These are phyloP conservation scores for Botrytis medusae DNA, from an alignment of 2,329 filamentous ascomycete species.

Conservation along the genomic window DNA sequence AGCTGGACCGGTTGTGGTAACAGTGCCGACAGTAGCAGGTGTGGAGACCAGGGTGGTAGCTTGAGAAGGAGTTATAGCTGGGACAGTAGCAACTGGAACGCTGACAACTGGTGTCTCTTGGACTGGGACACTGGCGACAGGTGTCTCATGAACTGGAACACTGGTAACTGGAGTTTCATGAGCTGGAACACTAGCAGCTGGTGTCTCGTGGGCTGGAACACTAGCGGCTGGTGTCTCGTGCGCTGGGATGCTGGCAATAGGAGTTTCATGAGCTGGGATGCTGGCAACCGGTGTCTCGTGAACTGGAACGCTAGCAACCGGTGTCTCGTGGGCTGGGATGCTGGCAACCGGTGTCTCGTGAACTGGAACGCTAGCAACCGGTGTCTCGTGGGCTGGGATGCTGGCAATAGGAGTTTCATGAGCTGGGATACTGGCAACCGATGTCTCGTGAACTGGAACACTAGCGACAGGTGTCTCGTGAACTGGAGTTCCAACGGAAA, in stretches of 20 bases:
- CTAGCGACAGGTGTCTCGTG: not conserved
- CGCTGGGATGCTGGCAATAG: not conserved
- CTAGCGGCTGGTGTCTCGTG: not conserved
- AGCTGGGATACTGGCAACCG: slow-evolving; percentile 14
- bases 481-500: slow-evolving; percentile 13
- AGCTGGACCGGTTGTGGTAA: slow-evolving; percentile 23
- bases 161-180: not conserved
- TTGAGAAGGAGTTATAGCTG: not conserved
- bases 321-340: not conserved
- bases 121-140: not conserved
- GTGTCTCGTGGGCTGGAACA: not conserved
- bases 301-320: slow-evolving; percentile 3
- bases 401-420: not conserved
- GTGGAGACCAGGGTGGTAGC: slow-evolving; percentile 11
- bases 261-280: not conserved
- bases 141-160: not conserved
- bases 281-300: slow-evolving; percentile 13
- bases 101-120: not conserved
- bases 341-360: not conserved
- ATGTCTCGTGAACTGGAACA: not conserved
- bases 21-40: slow-evolving; percentile 5
- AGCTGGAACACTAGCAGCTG: not conserved
- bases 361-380: not conserved
- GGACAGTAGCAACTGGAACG: not conserved
- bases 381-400: not conserved